Conservation (phyloP, 2,329 filamentous ascomycete genomes). For the Colletotrichum zoysiae region DNA sequence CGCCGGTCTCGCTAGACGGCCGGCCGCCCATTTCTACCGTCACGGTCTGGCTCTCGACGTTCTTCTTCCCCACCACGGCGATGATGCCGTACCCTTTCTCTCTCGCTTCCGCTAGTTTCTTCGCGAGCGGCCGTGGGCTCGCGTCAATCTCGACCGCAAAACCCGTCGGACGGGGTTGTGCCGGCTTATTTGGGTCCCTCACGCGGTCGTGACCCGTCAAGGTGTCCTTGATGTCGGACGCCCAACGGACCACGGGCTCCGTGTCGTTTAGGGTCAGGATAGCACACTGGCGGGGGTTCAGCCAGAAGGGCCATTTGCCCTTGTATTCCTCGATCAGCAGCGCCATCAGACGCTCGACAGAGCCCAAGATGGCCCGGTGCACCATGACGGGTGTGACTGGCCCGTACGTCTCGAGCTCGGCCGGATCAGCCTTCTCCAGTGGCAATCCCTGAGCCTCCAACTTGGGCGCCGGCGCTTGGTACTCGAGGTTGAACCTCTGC, state of each 20-base stretch:
- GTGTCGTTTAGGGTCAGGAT: slow-evolving; percentile 79
- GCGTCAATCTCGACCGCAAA: slow-evolving; percentile 79
- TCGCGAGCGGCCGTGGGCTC: slow-evolving; percentile 70
- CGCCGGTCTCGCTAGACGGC: slow-evolving; percentile 45
- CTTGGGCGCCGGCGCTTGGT: slow-evolving; percentile 76
- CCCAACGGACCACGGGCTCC: slow-evolving; percentile 64
- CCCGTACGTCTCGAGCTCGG: slow-evolving; percentile 60
- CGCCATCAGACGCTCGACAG: slow-evolving; percentile 86
- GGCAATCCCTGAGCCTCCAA: slow-evolving; percentile 65
- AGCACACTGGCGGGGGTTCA: slow-evolving; percentile 82
- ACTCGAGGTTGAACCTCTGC: slow-evolving; percentile 82
- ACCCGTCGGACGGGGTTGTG: slow-evolving; percentile 64
- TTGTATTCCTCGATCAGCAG: slow-evolving; percentile 86
- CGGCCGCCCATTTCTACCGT: slow-evolving; percentile 54
- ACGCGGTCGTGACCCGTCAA: slow-evolving; percentile 62
- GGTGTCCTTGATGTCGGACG: slow-evolving; percentile 60
- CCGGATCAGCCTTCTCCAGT: slow-evolving; percentile 52
- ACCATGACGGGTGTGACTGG: slow-evolving; percentile 80
- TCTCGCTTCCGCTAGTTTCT: slow-evolving; percentile 81
- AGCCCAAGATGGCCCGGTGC: slow-evolving; percentile 87
- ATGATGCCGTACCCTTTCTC: slow-evolving; percentile 79
- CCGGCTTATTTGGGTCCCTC: slow-evolving; percentile 43
- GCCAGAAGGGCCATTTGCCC: slow-evolving; percentile 88
- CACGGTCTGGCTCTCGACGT: slow-evolving; percentile 71
- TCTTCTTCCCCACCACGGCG: slow-evolving; percentile 76